phyloP scores from a whole-genome alignment of 2,329 filamentous ascomycete species.

The Septoria linicola region DNA sequence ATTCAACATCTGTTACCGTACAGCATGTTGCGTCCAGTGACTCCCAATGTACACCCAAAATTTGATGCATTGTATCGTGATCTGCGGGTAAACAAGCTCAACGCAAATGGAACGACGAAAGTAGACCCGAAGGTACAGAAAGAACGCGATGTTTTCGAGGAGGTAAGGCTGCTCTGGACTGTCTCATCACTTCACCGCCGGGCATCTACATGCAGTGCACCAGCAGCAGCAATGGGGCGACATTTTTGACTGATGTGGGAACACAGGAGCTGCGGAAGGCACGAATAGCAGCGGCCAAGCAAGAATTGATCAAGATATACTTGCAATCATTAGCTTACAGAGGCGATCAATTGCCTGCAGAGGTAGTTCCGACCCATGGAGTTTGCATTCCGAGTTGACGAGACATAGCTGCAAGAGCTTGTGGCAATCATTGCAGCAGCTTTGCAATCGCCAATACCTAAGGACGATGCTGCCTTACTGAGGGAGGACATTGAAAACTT shows the following conservation, averaged over 20 bases:
- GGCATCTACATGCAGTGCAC: too few relatives aligned
- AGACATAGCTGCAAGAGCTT: slow-evolving; percentile 40
- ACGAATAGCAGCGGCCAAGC: slow-evolving; percentile 37
- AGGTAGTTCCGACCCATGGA: slow-evolving; percentile 31
- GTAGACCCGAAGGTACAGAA: slow-evolving; percentile 44
- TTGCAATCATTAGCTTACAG: slow-evolving; percentile 39
- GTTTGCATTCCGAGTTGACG: background rate
- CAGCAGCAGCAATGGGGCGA: too few relatives aligned
- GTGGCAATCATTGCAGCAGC: slow-evolving; percentile 45
- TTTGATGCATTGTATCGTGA: slow-evolving; percentile 49
- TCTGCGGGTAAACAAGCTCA: slow-evolving; percentile 44
- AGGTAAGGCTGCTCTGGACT: slow-evolving; percentile 31
- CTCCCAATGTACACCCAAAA: slow-evolving; percentile 39
- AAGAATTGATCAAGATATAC: slow-evolving; percentile 38
- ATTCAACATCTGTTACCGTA: background rate
- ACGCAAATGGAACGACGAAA: slow-evolving; percentile 46
- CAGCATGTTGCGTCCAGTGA: slow-evolving; percentile 7
- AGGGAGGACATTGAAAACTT: slow-evolving; percentile 43
- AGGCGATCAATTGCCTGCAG: slow-evolving; percentile 41
- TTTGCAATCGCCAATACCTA: slow-evolving; percentile 40
- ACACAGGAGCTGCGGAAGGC: slow-evolving; percentile 41
- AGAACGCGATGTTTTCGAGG: slow-evolving; percentile 42
- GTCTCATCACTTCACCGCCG: background rate
- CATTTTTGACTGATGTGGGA: background rate
- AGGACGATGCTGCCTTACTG: slow-evolving; percentile 42